Base-by-base conservation (phyloP, 345 rosid species). In the Linum usitatissimum region DNA sequence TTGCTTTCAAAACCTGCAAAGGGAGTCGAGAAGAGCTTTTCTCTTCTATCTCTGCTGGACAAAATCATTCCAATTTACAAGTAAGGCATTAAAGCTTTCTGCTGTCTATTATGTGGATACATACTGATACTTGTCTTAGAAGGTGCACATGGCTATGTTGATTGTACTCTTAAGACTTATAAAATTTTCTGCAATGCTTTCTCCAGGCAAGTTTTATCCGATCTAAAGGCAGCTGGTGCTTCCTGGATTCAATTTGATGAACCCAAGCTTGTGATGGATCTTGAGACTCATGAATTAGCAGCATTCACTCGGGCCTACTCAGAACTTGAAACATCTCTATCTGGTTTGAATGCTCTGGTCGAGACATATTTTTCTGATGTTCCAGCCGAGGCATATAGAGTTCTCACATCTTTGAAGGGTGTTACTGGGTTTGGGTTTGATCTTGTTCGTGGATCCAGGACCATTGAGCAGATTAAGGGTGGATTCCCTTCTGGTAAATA, bases 281-380 rank as follows among this genome's bases (percentile, higher is more conserved):
- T 92, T 36, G 97, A 89, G 51, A 74, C 86, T 64, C 79, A 81
- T 78, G 83, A 85, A 76, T 80, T 92, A 76, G 64, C 85, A 62
- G 93, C 93, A 23, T 87, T 92, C 71, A 84, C 83, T 36, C 83
- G 72, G 66, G 95, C 98, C 57, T 92, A 89, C 65, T 68, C 90
- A 31, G 85, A 83, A 34, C 73, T 92, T 36, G 98, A 92, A 62
- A 83, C 95, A 57, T 76, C 87, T 66, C 81, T 92, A 8, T 83
- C 88, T 62, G 91, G 98, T 20, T 71, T 87, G 77, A 87, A 81
- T 70, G 97, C 89, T 75, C 75, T 89, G 59, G 56, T 92, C 17
- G 95, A 92, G 79, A 87, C 98, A 49, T 92, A 92, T 83, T 92
- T 92, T 40, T 97, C 98, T 23, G 98, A 92, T 80, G 64, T 89